A percentile compares a stretch with the other conserved stretches of the same genome.
These are phyloP conservation scores for Isoetes taiwanensis DNA, from an alignment of 75 land plant genomes.

Conservation along the genomic window DNA sequence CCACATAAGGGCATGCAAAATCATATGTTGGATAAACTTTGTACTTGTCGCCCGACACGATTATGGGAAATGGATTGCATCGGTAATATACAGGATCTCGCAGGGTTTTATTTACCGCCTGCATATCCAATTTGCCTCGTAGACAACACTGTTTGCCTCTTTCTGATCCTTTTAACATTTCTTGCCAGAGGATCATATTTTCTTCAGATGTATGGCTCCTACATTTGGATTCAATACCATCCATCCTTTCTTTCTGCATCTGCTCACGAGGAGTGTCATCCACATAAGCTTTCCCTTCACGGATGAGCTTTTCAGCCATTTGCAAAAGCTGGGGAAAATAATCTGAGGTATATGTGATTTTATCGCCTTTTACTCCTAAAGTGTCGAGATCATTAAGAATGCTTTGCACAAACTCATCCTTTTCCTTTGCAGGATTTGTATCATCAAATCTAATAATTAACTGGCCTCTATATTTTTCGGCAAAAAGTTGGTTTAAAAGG, in stretches of 20 bases:
- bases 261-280: conserved; percentile 92
- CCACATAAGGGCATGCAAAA: conserved; percentile 94
- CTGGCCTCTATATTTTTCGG: conserved; percentile 54
- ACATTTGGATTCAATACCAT: conserved; percentile 76
- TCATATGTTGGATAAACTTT: conserved; percentile 94
- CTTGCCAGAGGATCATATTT: conserved; percentile 74
- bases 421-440: conserved; percentile 53
- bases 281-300: conserved; percentile 74
- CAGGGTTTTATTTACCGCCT: conserved; percentile 62
- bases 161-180: conserved; percentile 60
- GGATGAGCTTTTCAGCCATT: conserved; percentile 73
- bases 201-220: conserved; percentile 50
- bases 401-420: conserved; percentile 42
- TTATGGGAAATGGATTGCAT: conserved; percentile 63
- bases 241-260: conserved; percentile 88
- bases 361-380: conserved; percentile 54
- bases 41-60: conserved; percentile 75
- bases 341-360: conserved; percentile 76
- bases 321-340: conserved; percentile 61
- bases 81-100: conserved; percentile 96
- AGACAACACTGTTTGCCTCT: conserved; percentile 67
- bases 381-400: conserved; percentile 58
- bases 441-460: conserved; percentile 61
- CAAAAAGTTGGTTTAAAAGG: conserved; percentile 68
- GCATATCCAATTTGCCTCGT: conserved; percentile 87